Percentiles rank a stretch among this genome's conserved stretches.
phyloP scores from a whole-genome alignment of 1,284 basidiomycete species.

The Golubevia sp. region DNA sequence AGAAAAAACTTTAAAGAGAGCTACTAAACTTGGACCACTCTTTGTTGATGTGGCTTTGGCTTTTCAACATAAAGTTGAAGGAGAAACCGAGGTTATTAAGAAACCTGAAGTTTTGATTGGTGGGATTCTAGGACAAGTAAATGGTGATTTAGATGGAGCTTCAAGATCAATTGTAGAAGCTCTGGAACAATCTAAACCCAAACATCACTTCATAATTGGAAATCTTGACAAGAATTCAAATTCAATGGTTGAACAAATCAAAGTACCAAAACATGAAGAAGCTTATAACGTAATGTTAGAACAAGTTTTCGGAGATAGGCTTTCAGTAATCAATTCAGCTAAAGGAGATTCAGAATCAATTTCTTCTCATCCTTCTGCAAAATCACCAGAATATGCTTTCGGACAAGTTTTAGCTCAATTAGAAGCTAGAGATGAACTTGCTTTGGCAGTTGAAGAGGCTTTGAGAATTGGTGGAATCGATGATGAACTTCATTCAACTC shows the following conservation, averaged over 20 bases:
- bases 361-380: conserved; percentile 66
- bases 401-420: conserved; percentile 84
- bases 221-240: no score
- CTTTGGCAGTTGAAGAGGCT: conserved; percentile 69
- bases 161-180: conserved; percentile 65
- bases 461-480: conserved; percentile 63
- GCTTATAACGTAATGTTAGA: conserved; percentile 88
- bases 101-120: conserved; percentile 43
- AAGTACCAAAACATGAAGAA: conserved; percentile 80
- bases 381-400: conserved; percentile 89
- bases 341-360: conserved; percentile 16
- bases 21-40: conserved; percentile 84
- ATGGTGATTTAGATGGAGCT: conserved; percentile 63
- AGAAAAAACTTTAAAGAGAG: conserved; percentile 76
- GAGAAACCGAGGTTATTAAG: conserved; percentile 12
- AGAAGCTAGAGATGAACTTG: conserved; percentile 72
- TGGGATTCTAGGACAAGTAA: conserved; percentile 68
- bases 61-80: conserved; percentile 70
- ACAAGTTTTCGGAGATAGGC: conserved; percentile 79
- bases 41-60: conserved; percentile 81
- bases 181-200: no score
- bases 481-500: conserved; percentile 71
- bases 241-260: conserved; percentile 17
- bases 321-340: conserved; percentile 77
- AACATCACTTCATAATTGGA: no score